Conservation (phyloP, 2,329 filamentous ascomycete genomes). For the Pseudogymnoascus sp. region DNA sequence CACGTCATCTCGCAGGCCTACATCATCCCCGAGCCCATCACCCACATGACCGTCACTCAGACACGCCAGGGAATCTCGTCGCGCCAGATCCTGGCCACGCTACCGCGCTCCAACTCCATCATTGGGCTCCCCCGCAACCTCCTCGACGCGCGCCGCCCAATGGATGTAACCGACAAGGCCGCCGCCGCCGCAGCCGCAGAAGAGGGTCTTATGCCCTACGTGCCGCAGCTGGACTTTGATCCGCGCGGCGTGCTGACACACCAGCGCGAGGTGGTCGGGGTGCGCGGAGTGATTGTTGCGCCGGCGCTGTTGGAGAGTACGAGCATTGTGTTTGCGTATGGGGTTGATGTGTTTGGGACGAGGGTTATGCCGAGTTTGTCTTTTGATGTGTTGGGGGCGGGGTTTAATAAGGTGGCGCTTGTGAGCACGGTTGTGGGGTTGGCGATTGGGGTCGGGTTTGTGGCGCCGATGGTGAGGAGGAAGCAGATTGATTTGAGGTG, state of each 20-base stretch:
- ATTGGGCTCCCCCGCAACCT: constrained; percentile 69
- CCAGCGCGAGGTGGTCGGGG: constrained; percentile 68
- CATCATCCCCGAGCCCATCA: constrained; percentile 70
- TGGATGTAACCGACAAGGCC: constrained; percentile 55
- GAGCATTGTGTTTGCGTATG: constrained; percentile 78
- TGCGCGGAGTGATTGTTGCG: constrained; percentile 62
- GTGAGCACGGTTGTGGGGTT: constrained; percentile 75
- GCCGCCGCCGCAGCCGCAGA: constrained; percentile 69
- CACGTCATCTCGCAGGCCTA: constrained; percentile 73
- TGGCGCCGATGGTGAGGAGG: constrained; percentile 75
- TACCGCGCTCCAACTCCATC: constrained; percentile 65
- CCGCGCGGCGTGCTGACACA: constrained; percentile 74
- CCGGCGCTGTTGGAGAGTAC: constrained; percentile 86
- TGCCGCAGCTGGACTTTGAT: constrained; percentile 71
- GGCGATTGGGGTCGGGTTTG: constrained; percentile 61
- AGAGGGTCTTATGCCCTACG: constrained; percentile 73
- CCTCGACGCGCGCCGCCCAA: constrained; percentile 77
- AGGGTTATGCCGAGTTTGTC: constrained; percentile 76
- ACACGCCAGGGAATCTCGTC: constrained; percentile 88
- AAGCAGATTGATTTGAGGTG: constrained; percentile 62
- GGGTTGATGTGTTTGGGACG: constrained; percentile 80
- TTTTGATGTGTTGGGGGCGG: constrained; percentile 88
- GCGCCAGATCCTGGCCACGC: constrained; percentile 69
- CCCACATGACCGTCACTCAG: constrained; percentile 71
- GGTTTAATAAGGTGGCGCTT: constrained; percentile 85